Conservation (phyloP, 2,329 filamentous ascomycete genomes). For the Apiospora saccharicola region DNA sequence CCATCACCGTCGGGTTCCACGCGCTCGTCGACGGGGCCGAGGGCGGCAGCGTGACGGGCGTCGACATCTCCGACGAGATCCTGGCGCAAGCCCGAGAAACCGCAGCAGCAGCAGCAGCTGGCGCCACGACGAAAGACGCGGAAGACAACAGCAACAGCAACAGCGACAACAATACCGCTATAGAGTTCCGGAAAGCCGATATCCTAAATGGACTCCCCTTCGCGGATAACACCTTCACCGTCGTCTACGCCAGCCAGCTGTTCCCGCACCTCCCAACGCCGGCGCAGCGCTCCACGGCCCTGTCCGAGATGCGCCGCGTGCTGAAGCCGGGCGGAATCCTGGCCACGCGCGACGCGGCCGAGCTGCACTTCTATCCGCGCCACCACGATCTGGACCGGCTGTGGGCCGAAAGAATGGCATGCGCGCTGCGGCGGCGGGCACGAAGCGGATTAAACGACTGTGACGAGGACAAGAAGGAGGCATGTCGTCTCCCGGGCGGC, state of each 20-base stretch:
- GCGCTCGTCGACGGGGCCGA: slow-evolving; percentile 41
- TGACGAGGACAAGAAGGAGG: slow-evolving; percentile 25
- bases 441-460: no score
- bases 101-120: neutral
- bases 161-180: slow-evolving; percentile 25
- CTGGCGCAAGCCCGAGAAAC: slow-evolving; percentile 41
- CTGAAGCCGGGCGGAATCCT: slow-evolving; percentile 52
- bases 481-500: slow-evolving; percentile 29
- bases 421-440: slow-evolving; percentile 33
- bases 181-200: slow-evolving; percentile 44
- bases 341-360: slow-evolving; percentile 42
- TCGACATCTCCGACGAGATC: slow-evolving; percentile 46
- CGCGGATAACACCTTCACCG: slow-evolving; percentile 48
- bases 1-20: slow-evolving; percentile 54
- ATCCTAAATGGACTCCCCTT: slow-evolving; percentile 48
- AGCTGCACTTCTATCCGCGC: slow-evolving; percentile 44
- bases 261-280: slow-evolving; percentile 49
- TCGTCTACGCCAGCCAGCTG: slow-evolving; percentile 53
- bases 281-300: slow-evolving; percentile 37
- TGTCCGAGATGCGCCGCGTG: slow-evolving; percentile 52
- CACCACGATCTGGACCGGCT: slow-evolving; percentile 39
- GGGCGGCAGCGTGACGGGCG: slow-evolving; percentile 42
- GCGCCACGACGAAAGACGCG: slow-evolving; percentile 14
- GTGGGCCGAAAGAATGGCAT: slow-evolving; percentile 38
- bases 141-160: neutral